Evolutionary conservation across 2,329 filamentous ascomycete genomes (phyloP).

Genomic region (Colletotrichum tropicale): DNA sequence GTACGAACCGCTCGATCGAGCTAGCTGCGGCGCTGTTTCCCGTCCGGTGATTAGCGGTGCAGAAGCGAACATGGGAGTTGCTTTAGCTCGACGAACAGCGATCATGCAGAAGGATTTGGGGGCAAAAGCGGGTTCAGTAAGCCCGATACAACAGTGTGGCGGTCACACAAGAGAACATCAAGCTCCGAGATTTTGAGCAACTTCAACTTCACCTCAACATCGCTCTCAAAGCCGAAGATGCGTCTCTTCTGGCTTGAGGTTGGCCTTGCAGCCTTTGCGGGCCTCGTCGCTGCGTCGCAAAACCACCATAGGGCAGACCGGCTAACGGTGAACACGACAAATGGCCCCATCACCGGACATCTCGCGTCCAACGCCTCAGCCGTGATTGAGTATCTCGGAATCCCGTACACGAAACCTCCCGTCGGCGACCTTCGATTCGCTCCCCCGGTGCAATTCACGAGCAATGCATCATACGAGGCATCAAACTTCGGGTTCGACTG

Average conservation of each 20-base stretch:
- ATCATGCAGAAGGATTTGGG: background rate
- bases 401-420: constrained; percentile 32
- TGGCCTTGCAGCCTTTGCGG: background rate
- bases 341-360: constrained; percentile 38
- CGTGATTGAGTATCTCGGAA: constrained; percentile 42
- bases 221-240: background rate
- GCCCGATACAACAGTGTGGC: background rate
- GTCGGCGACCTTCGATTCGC: constrained; percentile 28
- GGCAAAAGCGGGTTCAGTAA: background rate
- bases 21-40: background rate
- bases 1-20: background rate
- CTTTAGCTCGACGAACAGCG: background rate
- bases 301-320: rapidly evolving
- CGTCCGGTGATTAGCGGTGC: background rate
- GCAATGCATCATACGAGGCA: constrained; percentile 22
- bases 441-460: constrained; percentile 27
- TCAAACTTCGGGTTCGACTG: constrained; percentile 32
- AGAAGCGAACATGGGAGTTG: background rate
- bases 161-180: background rate
- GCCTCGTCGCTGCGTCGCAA: background rate
- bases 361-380: constrained; percentile 27
- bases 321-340: constrained; percentile 31
- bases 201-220: background rate
- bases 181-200: background rate
- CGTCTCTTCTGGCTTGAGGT: background rate